Percentiles rank a stretch among this genome's conserved stretches.
Evolutionary conservation across 1,139 yeast genomes (phyloP).

Genomic region (Saccharomycopsis hybrid): DNA sequence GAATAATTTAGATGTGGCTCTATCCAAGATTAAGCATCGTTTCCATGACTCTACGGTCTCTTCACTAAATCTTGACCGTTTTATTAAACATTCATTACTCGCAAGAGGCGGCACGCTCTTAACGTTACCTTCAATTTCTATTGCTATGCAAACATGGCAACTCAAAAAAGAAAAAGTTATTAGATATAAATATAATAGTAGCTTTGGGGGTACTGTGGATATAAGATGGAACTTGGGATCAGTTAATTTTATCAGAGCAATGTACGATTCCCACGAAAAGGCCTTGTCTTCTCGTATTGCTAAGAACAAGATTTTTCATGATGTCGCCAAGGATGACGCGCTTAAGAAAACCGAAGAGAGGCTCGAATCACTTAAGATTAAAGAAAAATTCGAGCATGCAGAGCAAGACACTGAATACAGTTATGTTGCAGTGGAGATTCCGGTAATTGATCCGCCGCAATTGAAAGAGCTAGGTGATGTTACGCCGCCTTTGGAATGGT

Average conservation of each 20-base stretch:
- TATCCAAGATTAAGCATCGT: conserved; percentile 47
- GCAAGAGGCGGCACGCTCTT: conserved; percentile 79
- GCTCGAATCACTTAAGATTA: conserved; percentile 25
- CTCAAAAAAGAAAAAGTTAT: conserved; percentile 41
- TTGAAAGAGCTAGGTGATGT: conserved; percentile 90
- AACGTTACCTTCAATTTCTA: conserved; percentile 66
- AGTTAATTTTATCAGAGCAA: conserved; percentile 82
- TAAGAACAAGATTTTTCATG: conserved; percentile 31
- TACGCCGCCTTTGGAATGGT: conserved; percentile 97
- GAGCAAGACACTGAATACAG: conserved; percentile 50
- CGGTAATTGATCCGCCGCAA: conserved; percentile 83
- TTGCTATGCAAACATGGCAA: conserved; percentile 75
- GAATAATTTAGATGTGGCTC: conserved; percentile 56
- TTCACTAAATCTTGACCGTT: conserved; percentile 45
- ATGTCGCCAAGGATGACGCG: conserved; percentile 24
- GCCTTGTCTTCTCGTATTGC: conserved; percentile 46
- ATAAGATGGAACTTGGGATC: conserved; percentile 92
- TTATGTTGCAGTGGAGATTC: conserved; percentile 66
- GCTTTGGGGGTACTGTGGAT: conserved; percentile 85
- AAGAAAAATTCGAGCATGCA: conserved; percentile 55
- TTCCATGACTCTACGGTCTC: conserved; percentile 42
- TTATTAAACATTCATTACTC: conserved; percentile 46
- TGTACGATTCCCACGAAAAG: conserved; percentile 76
- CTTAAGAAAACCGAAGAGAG: conserved; percentile 18
- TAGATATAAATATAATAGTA: conserved; percentile 60